A percentile compares a stretch with the other conserved stretches of the same genome.
These are phyloP conservation scores for Loxodes magnus DNA, from an alignment of 73 alveolate genomes.

Conservation along the genomic window DNA sequence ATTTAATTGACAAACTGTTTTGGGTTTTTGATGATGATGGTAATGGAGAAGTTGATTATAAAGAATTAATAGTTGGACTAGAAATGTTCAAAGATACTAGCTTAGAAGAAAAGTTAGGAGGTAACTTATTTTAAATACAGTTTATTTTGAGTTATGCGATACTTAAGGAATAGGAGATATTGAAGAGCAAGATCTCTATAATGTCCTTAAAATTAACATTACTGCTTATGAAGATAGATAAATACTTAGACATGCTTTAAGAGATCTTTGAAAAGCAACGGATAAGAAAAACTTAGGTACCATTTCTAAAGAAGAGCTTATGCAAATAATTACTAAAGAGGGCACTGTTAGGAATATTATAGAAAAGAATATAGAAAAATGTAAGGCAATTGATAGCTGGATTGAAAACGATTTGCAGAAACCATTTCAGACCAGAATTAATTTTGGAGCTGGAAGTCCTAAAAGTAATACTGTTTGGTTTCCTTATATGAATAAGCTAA, in stretches of 20 bases:
- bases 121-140: too few relatives aligned
- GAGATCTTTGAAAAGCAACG: conserved; percentile 44
- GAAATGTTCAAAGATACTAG: conserved; percentile 58
- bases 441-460: too few relatives aligned
- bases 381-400: conserved; percentile 49
- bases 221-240: conserved; percentile 45
- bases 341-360: conserved; percentile 28
- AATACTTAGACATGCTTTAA: conserved; percentile 38
- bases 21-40: conserved; percentile 72
- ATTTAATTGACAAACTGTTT: conserved; percentile 25
- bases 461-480: too few relatives aligned
- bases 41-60: conserved; percentile 63
- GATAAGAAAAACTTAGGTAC: conserved; percentile 70
- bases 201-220: conserved; percentile 44
- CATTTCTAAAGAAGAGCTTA: conserved; percentile 44
- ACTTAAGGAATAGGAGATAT: conserved; percentile 60
- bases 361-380: conserved; percentile 39
- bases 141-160: conserved; percentile 69
- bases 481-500: too few relatives aligned
- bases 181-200: conserved; percentile 51
- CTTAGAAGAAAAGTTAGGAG: conserved; percentile 60
- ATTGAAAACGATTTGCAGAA: too few relatives aligned
- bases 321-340: conserved; percentile 41
- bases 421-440: too few relatives aligned
- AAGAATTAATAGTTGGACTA: conserved; percentile 65